These are phyloP conservation scores for Lupinus albus DNA, from an alignment of 306 rosid genomes.

Conservation along the genomic window DNA sequence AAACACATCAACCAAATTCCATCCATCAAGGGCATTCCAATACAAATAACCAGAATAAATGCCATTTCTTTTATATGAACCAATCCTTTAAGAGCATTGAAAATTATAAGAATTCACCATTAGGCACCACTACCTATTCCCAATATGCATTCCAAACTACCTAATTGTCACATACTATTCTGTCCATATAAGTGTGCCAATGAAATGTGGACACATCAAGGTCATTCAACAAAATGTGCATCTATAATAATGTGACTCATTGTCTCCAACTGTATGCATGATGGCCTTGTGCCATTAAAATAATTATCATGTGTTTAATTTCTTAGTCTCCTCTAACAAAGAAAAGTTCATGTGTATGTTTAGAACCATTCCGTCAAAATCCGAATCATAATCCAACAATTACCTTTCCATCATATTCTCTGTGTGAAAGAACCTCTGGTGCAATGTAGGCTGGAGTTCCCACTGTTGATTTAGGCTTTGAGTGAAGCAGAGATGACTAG, in stretches of 20 bases:
- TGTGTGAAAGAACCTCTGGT: conserved; percentile 83
- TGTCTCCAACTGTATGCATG: conserved; percentile 21
- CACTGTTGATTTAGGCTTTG: conserved; percentile 78
- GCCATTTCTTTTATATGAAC: conserved; percentile 17
- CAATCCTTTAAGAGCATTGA: neutral
- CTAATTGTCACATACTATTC: neutral
- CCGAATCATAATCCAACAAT: conserved; percentile 4
- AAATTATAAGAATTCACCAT: conserved; percentile 17
- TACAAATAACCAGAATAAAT: neutral
- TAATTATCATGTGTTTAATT: neutral
- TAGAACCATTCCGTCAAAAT: conserved; percentile 34
- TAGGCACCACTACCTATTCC: conserved; percentile 2
- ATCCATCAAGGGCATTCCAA: conserved; percentile 17
- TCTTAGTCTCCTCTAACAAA: conserved; percentile 18
- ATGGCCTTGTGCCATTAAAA: conserved; percentile 4
- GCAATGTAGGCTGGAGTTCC: conserved; percentile 94
- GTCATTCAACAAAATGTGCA: conserved; percentile 21
- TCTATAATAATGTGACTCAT: neutral
- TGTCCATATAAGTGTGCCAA: neutral
- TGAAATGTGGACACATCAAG: conserved; percentile 31
- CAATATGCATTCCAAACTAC: conserved; percentile 22
- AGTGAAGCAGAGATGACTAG: conserved; percentile 81
- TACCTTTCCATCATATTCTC: conserved; percentile 93
- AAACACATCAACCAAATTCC: neutral
- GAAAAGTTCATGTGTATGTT: neutral